phyloP scores from a whole-genome alignment of 176 grass and related monocot genomes.

The Hsuehochloa calcarea region DNA sequence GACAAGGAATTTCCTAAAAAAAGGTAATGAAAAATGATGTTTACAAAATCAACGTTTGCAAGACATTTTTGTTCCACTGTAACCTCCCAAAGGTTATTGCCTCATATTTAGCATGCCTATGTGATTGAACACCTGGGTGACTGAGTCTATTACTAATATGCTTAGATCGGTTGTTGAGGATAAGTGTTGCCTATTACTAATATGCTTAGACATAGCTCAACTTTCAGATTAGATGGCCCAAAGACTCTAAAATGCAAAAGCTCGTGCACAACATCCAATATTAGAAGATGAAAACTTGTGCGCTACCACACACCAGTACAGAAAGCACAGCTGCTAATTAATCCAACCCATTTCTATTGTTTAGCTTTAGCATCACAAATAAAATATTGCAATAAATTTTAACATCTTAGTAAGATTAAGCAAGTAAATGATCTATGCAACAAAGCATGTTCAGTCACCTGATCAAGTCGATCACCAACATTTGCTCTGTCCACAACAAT shows the following conservation, averaged over 20 bases:
- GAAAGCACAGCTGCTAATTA: conserved; percentile 8
- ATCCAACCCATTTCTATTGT: neutral
- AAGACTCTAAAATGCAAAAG: neutral
- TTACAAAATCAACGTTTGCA: neutral
- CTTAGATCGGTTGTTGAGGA: neutral
- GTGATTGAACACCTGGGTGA: neutral
- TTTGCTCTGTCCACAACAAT: conserved; percentile 85
- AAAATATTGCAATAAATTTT: neutral
- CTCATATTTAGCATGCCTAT: neutral
- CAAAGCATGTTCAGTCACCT: conserved; percentile 48
- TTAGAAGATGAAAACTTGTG: conserved; percentile 1
- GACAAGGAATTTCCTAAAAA: neutral
- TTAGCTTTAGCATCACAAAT: conserved; percentile 15
- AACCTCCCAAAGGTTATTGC: conserved; percentile 6
- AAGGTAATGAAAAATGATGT: neutral
- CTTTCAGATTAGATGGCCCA: neutral
- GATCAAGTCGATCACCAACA: conserved; percentile 60
- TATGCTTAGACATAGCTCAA: neutral
- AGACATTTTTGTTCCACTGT: neutral
- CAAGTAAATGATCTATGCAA: conserved; percentile 9
- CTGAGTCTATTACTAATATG: neutral
- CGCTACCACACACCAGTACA: neutral
- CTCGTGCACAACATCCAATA: neutral
- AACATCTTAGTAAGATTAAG: neutral
- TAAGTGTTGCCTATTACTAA: neutral